A percentile compares a stretch with the other conserved stretches of the same genome.
Conservation (phyloP, 306 rosid species). For the Dicorynia guianensis region DNA sequence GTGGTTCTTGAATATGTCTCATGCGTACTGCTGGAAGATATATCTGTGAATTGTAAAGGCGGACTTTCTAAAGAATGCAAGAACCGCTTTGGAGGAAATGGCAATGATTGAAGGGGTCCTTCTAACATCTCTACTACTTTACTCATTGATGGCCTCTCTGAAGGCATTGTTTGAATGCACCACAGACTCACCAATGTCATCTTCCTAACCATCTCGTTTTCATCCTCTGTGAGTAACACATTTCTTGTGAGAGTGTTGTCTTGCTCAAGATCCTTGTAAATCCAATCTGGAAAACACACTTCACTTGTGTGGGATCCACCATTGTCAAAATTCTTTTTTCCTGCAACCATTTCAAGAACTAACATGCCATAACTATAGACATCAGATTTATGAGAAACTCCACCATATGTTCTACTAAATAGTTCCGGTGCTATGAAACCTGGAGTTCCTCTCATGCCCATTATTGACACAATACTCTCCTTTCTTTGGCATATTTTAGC, state of each 20-base stretch:
- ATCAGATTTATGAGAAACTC: slow-evolving; percentile 46
- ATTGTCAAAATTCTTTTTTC: slow-evolving; percentile 36
- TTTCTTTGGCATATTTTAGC: slow-evolving; percentile 46
- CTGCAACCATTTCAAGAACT: slow-evolving; percentile 47
- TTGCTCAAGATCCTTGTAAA: slow-evolving; percentile 41
- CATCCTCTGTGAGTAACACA: slow-evolving; percentile 15
- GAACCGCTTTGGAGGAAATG: slow-evolving; percentile 50
- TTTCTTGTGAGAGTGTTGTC: background rate
- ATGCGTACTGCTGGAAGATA: slow-evolving; percentile 1
- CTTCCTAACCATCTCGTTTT: slow-evolving; percentile 41
- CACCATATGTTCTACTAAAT: slow-evolving; percentile 30
- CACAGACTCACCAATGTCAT: slow-evolving; percentile 46
- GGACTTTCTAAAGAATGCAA: slow-evolving; percentile 31
- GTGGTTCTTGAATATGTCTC: slow-evolving; percentile 15
- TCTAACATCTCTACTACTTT: slow-evolving; percentile 54
- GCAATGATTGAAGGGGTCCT: slow-evolving; percentile 35
- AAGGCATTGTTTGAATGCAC: slow-evolving; percentile 50
- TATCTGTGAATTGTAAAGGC: background rate
- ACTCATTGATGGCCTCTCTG: slow-evolving; percentile 49
- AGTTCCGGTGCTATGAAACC: slow-evolving; percentile 54
- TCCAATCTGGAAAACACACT: slow-evolving; percentile 40
- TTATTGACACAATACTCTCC: slow-evolving; percentile 43
- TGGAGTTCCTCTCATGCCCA: slow-evolving; percentile 43
- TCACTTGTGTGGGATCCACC: slow-evolving; percentile 29
- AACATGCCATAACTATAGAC: slow-evolving; percentile 57